Percentiles rank a stretch among this genome's conserved stretches.
These are phyloP conservation scores for Pseudopyricularia cyperi DNA, from an alignment of 2,329 filamentous ascomycete species.

Conservation along the genomic window DNA sequence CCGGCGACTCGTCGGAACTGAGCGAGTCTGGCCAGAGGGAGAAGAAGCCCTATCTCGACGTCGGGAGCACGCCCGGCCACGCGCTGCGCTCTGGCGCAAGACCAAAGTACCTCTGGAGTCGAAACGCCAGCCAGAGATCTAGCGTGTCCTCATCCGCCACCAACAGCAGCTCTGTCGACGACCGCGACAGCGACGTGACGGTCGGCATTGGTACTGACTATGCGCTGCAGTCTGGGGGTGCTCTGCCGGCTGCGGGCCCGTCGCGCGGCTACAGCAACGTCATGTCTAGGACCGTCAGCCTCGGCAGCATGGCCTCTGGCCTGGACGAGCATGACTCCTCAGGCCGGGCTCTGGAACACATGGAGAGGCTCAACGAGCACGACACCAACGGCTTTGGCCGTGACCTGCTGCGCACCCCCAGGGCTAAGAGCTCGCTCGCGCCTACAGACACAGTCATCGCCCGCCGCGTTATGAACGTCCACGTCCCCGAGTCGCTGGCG, in stretches of 20 bases:
- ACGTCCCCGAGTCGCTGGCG: conserved; percentile 78
- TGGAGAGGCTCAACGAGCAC: conserved; percentile 37
- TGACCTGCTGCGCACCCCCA: conserved; percentile 46
- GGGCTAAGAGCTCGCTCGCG: conserved; percentile 33
- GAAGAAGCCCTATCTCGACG: conserved; percentile 7
- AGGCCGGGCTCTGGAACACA: conserved; percentile 17
- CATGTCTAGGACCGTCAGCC: conserved; percentile 66
- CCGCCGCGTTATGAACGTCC: conserved; percentile 77
- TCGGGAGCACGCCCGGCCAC: conserved; percentile 30
- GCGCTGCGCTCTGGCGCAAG: conserved; percentile 31
- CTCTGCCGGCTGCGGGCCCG: conserved; percentile 42
- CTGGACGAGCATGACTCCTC: conserved; percentile 42
- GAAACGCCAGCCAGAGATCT: conserved; percentile 43
- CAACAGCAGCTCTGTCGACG: conserved; percentile 40
- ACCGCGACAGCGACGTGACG: conserved; percentile 61
- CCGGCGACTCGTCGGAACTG: conserved; percentile 7
- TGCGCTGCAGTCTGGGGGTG: conserved; percentile 70
- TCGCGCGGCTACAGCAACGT: conserved; percentile 37
- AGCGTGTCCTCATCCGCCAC: conserved; percentile 47
- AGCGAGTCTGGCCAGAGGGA: conserved; percentile 5
- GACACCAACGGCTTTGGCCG: conserved; percentile 8
- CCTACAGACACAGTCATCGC: conserved; percentile 83
- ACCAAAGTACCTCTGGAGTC: conserved; percentile 45
- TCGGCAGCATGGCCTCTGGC: conserved; percentile 81
- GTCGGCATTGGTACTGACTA: conserved; percentile 59